phyloP scores from a whole-genome alignment of 768 basidiomycete genomes.

The Boletellus ananas region DNA sequence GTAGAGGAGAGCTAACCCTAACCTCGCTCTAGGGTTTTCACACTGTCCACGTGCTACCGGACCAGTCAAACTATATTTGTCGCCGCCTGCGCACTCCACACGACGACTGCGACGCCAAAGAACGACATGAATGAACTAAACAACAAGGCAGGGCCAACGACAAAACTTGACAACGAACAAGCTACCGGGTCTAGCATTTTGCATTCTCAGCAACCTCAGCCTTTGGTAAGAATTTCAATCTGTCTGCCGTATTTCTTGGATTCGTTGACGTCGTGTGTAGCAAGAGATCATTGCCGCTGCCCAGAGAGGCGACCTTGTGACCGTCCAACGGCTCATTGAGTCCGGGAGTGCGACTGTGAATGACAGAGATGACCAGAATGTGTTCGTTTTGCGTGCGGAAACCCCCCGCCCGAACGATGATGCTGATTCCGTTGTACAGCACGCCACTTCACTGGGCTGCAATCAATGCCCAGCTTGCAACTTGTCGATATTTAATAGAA shows the following conservation, averaged over 20 bases:
- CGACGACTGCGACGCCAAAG: constrained; percentile 13
- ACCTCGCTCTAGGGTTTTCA: constrained; percentile 28
- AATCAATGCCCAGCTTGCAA: constrained; percentile 90
- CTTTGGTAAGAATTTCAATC: constrained; percentile 16
- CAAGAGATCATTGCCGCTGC: constrained; percentile 77
- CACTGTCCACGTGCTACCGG: constrained; percentile 11
- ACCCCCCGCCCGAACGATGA: not conserved
- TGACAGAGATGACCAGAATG: constrained; percentile 85
- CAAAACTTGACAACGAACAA: constrained; percentile 23
- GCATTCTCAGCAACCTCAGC: constrained; percentile 20
- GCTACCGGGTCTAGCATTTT: constrained; percentile 27
- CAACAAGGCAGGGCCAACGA: constrained; percentile 29
- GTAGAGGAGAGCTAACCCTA: constrained; percentile 21
- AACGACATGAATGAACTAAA: constrained; percentile 31
- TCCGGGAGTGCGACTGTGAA: constrained; percentile 67
- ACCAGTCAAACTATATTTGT: constrained; percentile 1
- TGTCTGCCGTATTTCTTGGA: not conserved
- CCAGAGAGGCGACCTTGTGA: constrained; percentile 76
- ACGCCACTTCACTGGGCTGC: constrained; percentile 98
- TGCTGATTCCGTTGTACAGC: constrained; percentile 15
- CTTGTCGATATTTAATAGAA: constrained; percentile 83
- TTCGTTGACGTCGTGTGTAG: constrained; percentile 19
- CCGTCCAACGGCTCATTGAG: constrained; percentile 63
- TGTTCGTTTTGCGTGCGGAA: constrained; percentile 33
- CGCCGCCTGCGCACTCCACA: not conserved